phyloP scores from a whole-genome alignment of 805 yeast genomes.

The Candida nanaspora region DNA sequence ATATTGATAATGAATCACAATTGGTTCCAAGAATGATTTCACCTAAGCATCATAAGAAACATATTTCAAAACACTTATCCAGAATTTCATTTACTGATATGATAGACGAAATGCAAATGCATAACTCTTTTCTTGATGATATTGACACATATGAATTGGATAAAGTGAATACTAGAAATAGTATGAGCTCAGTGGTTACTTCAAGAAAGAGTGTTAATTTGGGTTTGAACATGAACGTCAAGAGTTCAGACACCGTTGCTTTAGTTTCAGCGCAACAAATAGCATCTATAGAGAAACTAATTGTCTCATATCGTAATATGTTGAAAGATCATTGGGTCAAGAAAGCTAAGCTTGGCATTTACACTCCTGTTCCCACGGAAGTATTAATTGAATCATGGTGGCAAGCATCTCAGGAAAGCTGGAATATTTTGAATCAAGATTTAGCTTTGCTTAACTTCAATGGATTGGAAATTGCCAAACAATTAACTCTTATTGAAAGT shows the following conservation, averaged over 20 bases:
- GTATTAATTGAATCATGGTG: conserved; percentile 40
- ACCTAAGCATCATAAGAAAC: conserved; percentile 25
- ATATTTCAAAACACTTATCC: conserved; percentile 19
- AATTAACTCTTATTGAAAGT: conserved; percentile 66
- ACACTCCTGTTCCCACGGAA: conserved; percentile 28
- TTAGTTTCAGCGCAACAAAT: conserved; percentile 31
- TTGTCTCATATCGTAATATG: conserved; percentile 45
- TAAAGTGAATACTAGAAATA: conserved; percentile 12
- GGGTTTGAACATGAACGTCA: conserved; percentile 22
- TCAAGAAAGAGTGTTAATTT: conserved; percentile 18
- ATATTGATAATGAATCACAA: conserved; percentile 34
- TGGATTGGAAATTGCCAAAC: conserved; percentile 71
- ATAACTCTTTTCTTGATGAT: conserved; percentile 26
- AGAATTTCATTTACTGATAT: conserved; percentile 13
- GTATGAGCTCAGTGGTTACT: conserved; percentile 1
- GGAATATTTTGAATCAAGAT: conserved; percentile 50
- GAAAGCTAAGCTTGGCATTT: conserved; percentile 1
- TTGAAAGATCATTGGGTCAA: conserved; percentile 40
- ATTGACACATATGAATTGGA: conserved; percentile 24
- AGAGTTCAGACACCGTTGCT: conserved; percentile 15
- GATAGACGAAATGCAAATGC: conserved; percentile 21
- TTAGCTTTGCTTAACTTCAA: conserved; percentile 50
- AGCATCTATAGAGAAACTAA: conserved; percentile 40
- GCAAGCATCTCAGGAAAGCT: conserved; percentile 42
- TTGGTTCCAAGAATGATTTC: conserved; percentile 46